A percentile compares a stretch with the other conserved stretches of the same genome.
Evolutionary conservation across 2,329 filamentous ascomycete species (phyloP).

Genomic region (Alternaria arborescens): DNA sequence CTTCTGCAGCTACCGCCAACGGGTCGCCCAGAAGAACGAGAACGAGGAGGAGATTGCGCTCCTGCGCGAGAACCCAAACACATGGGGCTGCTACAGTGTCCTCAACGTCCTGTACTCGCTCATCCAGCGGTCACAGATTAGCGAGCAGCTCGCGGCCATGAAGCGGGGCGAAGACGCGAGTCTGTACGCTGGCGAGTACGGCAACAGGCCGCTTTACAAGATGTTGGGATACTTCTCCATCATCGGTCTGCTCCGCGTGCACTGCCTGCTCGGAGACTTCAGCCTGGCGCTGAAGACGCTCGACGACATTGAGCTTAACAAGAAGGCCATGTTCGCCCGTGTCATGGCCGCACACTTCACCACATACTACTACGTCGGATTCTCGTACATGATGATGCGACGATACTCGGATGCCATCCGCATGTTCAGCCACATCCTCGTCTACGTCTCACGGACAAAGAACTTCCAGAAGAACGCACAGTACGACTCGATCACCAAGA

Average conservation of each 20-base stretch:
- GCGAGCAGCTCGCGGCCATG: constrained; percentile 93
- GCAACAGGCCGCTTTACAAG: constrained; percentile 90
- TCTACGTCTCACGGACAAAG: constrained; percentile 98
- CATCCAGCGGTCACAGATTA: constrained; percentile 97
- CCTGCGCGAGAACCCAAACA: constrained; percentile 96
- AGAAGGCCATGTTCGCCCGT: constrained; percentile 99
- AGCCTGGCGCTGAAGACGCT: constrained; percentile 98
- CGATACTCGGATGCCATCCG: constrained; percentile 98
- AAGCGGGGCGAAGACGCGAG: constrained; percentile 92
- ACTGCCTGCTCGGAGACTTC: constrained; percentile 97
- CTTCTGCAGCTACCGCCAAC: constrained; percentile 95
- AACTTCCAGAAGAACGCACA: constrained; percentile 99
- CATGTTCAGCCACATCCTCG: constrained; percentile 99
- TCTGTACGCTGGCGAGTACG: constrained; percentile 92
- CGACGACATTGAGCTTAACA: constrained; percentile 99
- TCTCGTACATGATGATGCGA: constrained; percentile 99
- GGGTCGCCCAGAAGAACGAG: constrained; percentile 80
- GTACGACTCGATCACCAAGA: constrained; percentile 99
- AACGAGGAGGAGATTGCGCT: constrained; percentile 93
- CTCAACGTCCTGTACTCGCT: constrained; percentile 99
- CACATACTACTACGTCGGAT: constrained; percentile 99
- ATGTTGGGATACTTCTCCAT: constrained; percentile 99
- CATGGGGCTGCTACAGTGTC: constrained; percentile 99
- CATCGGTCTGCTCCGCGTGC: constrained; percentile 93
- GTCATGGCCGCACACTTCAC: constrained; percentile 99